Conservation (phyloP, 495 filamentous ascomycete species). For the Aspergillus sparsus region DNA sequence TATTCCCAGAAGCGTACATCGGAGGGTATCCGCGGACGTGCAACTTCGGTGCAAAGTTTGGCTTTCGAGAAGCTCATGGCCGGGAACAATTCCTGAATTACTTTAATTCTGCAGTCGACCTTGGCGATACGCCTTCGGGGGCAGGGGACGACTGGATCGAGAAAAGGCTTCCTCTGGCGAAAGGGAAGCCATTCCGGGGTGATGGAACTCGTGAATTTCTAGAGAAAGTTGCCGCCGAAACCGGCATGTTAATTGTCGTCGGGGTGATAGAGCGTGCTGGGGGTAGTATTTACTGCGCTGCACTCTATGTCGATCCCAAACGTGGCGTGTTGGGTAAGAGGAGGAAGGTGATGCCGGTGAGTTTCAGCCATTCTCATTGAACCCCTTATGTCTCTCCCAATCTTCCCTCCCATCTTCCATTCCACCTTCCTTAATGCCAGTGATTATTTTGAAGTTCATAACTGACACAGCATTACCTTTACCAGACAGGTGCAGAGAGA, state of each 20-base stretch:
- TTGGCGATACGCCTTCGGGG: conserved; percentile 81
- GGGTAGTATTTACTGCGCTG: conserved; percentile 82
- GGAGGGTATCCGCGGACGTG: conserved; percentile 91
- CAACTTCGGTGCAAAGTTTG: conserved; percentile 73
- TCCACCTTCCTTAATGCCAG: background rate
- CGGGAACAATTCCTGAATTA: conserved; percentile 84
- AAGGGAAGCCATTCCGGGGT: conserved; percentile 56
- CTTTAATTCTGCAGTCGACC: conserved; percentile 75
- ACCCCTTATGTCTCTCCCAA: too few relatives aligned
- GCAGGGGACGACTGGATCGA: conserved; percentile 74
- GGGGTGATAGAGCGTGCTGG: conserved; percentile 79
- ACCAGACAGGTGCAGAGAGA: conserved; percentile 73
- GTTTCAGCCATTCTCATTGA: conserved; percentile 20
- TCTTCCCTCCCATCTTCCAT: too few relatives aligned
- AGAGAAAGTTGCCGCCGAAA: conserved; percentile 71
- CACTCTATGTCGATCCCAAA: conserved; percentile 77
- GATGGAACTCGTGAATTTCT: conserved; percentile 85
- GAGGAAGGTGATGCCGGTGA: conserved; percentile 87
- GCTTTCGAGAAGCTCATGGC: conserved; percentile 64
- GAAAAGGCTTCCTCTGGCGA: conserved; percentile 55
- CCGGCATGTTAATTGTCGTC: conserved; percentile 75
- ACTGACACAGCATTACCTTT: too few relatives aligned
- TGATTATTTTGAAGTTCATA: background rate
- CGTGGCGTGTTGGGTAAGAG: conserved; percentile 79
- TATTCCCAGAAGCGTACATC: conserved; percentile 92